A percentile compares a stretch with the other conserved stretches of the same genome.
Conservation (phyloP, 2,329 filamentous ascomycete species). For the Botrytis cinerea region DNA sequence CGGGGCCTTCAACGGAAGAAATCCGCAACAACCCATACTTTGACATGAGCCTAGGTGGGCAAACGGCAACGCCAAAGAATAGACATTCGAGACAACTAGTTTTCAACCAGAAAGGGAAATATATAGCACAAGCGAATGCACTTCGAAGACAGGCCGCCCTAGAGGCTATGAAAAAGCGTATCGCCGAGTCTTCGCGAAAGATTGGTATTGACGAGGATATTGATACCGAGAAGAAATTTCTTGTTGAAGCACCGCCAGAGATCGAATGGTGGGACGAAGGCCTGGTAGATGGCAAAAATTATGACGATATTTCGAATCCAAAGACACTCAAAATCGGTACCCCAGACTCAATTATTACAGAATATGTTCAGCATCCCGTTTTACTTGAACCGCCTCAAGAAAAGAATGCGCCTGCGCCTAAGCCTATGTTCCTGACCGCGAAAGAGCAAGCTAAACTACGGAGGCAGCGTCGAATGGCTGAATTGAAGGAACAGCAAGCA, state of each 20-base stretch:
- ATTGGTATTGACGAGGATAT: constrained; percentile 92
- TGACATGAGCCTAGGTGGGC: constrained; percentile 66
- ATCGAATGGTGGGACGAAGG: constrained; percentile 99
- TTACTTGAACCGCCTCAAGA: constrained; percentile 90
- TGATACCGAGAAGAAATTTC: constrained; percentile 84
- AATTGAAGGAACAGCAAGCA: constrained; percentile 93
- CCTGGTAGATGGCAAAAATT: constrained; percentile 72
- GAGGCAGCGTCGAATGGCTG: constrained; percentile 85
- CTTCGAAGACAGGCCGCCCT: constrained; percentile 83
- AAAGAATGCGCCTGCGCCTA: constrained; percentile 73
- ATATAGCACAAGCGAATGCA: constrained; percentile 90
- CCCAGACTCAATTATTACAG: constrained; percentile 83
- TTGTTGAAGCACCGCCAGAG: constrained; percentile 79
- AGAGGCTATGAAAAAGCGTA: constrained; percentile 92
- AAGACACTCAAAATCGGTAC: constrained; percentile 71
- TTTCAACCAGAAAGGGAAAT: constrained; percentile 97
- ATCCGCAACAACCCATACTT: constrained; percentile 78
- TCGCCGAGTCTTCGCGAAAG: constrained; percentile 83
- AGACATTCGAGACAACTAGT: constrained; percentile 74
- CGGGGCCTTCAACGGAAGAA: constrained; percentile 58
- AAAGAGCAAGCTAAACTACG: constrained; percentile 91
- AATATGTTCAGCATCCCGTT: constrained; percentile 91
- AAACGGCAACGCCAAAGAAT: constrained; percentile 58
- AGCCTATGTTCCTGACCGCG: constrained; percentile 88
- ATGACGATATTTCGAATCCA: constrained; percentile 67